Conservation (phyloP, 495 filamentous ascomycete genomes). For the Beverwykella pulmonaria region DNA sequence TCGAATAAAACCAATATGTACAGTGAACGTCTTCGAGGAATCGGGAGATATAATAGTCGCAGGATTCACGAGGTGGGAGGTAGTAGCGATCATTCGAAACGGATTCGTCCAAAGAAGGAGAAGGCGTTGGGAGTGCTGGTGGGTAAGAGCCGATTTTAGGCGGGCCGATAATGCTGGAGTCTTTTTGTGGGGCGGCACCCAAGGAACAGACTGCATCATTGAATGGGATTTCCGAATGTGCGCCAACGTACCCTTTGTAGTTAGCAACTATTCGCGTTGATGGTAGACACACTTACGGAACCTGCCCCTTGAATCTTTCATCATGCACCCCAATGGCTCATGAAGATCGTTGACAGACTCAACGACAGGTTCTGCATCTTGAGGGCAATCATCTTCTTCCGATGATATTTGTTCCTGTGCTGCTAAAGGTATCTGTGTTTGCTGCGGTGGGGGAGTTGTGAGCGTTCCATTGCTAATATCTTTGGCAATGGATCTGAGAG, state of each 20-base stretch:
- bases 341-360: slow-evolving; percentile 34
- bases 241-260: slow-evolving; percentile 29
- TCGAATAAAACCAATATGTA: slow-evolving; percentile 35
- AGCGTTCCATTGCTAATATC: slow-evolving; percentile 19
- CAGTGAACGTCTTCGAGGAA: slow-evolving; percentile 34
- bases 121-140: slow-evolving; percentile 23
- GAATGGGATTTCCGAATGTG: slow-evolving; percentile 37
- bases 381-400: slow-evolving; percentile 7
- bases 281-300: slow-evolving; percentile 17
- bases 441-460: neutral
- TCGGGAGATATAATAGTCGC: slow-evolving; percentile 28
- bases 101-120: slow-evolving; percentile 12
- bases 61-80: slow-evolving; percentile 18
- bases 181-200: neutral
- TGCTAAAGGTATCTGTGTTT: slow-evolving; percentile 8
- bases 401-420: neutral
- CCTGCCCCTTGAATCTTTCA: slow-evolving; percentile 30
- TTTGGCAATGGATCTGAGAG: slow-evolving; percentile 23
- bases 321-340: slow-evolving; percentile 34
- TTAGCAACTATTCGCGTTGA: neutral
- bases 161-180: slow-evolving; percentile 19
- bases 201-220: slow-evolving; percentile 32
- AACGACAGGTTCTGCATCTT: slow-evolving; percentile 27
- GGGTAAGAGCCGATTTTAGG: slow-evolving; percentile 28
- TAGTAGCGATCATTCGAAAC: slow-evolving; percentile 11